Conservation (phyloP, 2,329 filamentous ascomycete genomes). For the Tolypocladium cylindrosporum region DNA sequence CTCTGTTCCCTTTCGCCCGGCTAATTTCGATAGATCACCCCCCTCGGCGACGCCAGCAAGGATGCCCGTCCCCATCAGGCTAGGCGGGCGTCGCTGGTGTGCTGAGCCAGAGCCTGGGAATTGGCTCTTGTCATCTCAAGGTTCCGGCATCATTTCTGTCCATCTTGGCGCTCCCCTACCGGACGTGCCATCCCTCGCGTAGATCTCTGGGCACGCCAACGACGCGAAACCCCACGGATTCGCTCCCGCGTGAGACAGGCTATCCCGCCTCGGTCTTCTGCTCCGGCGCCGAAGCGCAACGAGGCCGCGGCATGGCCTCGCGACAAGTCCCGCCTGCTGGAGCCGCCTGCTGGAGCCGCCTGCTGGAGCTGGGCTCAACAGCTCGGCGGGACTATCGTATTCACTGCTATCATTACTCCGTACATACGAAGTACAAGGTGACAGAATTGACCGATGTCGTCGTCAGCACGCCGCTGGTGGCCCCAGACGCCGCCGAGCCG, state of each 20-base stretch:
- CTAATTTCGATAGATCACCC: conserved; percentile 2
- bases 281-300: background rate
- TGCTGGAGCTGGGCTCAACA: background rate
- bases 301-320: background rate
- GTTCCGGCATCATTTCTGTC: background rate
- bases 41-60: background rate
- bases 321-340: background rate
- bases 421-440: background rate
- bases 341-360: background rate
- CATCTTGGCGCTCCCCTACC: background rate
- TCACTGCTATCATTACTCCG: background rate
- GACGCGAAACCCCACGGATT: no score
- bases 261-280: background rate
- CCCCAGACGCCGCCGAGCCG: background rate
- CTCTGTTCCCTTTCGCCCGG: background rate
- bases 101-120: background rate
- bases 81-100: background rate
- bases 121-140: background rate
- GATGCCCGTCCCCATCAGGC: background rate
- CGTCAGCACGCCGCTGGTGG: background rate
- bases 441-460: background rate
- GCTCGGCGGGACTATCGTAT: background rate
- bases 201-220: background rate
- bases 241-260: background rate
- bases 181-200: background rate